Evolutionary conservation across 139 green algal genomes (phyloP).

Genomic region (Eudorina sp.): DNA sequence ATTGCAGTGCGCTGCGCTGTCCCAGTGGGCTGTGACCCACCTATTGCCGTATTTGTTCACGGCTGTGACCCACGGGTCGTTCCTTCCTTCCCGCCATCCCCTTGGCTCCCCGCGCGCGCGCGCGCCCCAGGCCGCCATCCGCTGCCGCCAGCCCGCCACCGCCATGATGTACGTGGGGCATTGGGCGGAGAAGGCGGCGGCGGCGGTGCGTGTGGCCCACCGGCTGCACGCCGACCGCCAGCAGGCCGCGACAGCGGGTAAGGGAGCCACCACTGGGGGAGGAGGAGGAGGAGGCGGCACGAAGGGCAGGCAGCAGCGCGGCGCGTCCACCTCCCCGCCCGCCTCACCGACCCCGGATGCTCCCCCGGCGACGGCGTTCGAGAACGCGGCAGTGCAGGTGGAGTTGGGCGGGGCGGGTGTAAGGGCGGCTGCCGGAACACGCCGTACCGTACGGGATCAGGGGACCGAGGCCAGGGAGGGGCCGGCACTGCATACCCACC

Average conservation of each 20-base stretch:
- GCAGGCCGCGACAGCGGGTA: constrained; percentile 21
- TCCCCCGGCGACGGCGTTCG: background rate
- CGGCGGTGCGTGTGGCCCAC: background rate
- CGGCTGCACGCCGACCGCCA: background rate
- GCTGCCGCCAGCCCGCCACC: constrained; percentile 74
- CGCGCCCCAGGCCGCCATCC: constrained; percentile 21
- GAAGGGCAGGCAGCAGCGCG: background rate
- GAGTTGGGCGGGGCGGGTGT: no score
- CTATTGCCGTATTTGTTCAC: no score
- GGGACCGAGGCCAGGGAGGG: no score
- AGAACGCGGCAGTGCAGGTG: constrained; percentile 5
- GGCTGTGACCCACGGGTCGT: no score
- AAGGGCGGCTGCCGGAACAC: no score
- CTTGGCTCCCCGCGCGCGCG: no score
- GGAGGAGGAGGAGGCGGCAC: background rate
- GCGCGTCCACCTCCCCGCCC: background rate
- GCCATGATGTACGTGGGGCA: constrained; percentile 84
- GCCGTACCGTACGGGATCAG: no score
- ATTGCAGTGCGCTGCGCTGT: no score
- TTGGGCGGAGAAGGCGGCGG: constrained; percentile 69
- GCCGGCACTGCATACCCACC: no score
- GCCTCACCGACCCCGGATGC: background rate
- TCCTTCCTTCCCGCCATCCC: no score
- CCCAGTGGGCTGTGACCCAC: no score
- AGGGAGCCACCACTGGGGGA: background rate